Evolutionary conservation across 2,329 filamentous ascomycete genomes (phyloP), one percentile per base, ranked within the genome.

Genomic region (Fusarium penzigii): DNA sequence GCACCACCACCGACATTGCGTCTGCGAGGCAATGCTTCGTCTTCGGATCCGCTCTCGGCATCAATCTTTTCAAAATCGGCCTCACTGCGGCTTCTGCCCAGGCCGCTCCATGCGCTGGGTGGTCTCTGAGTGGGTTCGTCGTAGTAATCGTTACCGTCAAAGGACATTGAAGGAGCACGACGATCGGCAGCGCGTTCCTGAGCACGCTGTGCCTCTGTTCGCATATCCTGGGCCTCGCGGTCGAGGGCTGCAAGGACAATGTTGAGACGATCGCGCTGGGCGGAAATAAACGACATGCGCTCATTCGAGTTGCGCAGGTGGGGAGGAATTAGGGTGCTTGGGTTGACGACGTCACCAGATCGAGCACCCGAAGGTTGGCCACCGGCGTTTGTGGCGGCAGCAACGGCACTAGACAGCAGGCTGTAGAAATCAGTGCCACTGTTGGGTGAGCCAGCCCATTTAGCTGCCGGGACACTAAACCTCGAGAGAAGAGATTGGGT

Each of bases 41-140:
- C 82, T 65, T 83, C 85, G 25, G 75, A 75, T 10, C 80, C 80
- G 64, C 85, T 87, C 66, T 92, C 88, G 34, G 86, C 85, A 56
- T 94, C 89, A 61, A 95, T 90, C 69, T 90, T 89, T 66, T 96
- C 92, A 66, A 97, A 97, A 63, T 96, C 93, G 17, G 83, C 84
- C 68, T 96, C 92, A 69, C 90, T 95, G 58, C 86, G 85, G 66
- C 89, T 93, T 75, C 93, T 93, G 63, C 84, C 87, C 64, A 96
- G 73, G 3, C 77, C 84, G 55, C 79, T 81, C 63, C 72, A 72
- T 46, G 70, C 70, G 59, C 77, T 76, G 53, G 75, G 69, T 29
- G 73, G 75, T 46, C 79, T 72, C 55, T 77, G 71, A 3, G 69
- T 64, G 17, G 65, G 62, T 14, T 69, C 68, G 3, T 72, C 68